These are phyloP conservation scores for Abrus precatorius DNA, from an alignment of 306 rosid species.

Conservation along the genomic window DNA sequence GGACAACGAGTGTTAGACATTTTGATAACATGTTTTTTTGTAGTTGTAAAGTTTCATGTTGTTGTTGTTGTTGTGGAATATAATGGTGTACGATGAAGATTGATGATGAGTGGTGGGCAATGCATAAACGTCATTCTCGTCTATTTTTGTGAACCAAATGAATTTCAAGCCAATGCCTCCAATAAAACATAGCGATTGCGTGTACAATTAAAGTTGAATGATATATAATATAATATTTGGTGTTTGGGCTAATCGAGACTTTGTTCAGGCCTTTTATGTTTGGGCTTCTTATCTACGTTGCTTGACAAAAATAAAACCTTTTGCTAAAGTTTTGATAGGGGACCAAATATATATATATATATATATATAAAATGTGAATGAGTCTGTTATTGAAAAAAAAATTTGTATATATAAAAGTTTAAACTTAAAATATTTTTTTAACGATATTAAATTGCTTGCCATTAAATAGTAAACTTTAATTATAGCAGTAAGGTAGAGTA, in stretches of 20 bases:
- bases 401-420: too few relatives aligned
- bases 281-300: background rate
- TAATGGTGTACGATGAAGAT: slow-evolving; percentile 33
- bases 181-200: background rate
- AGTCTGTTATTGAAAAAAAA: too few relatives aligned
- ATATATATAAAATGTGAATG: too few relatives aligned
- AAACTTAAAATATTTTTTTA: too few relatives aligned
- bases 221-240: too few relatives aligned
- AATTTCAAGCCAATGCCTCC: background rate
- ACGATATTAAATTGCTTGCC: too few relatives aligned
- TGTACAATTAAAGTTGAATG: background rate
- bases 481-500: too few relatives aligned
- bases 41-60: slow-evolving; percentile 8
- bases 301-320: too few relatives aligned
- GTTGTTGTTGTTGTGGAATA: slow-evolving; percentile 5
- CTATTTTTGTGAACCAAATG: slow-evolving; percentile 27
- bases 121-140: background rate
- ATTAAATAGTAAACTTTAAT: too few relatives aligned
- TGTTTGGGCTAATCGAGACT: background rate
- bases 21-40: slow-evolving; percentile 54
- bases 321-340: too few relatives aligned
- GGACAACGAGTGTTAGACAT: slow-evolving; percentile 46
- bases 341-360: too few relatives aligned
- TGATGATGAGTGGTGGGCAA: slow-evolving; percentile 44
- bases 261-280: background rate